phyloP scores from a whole-genome alignment of 2,329 filamentous ascomycete genomes.

The Calonectria pteridis region DNA sequence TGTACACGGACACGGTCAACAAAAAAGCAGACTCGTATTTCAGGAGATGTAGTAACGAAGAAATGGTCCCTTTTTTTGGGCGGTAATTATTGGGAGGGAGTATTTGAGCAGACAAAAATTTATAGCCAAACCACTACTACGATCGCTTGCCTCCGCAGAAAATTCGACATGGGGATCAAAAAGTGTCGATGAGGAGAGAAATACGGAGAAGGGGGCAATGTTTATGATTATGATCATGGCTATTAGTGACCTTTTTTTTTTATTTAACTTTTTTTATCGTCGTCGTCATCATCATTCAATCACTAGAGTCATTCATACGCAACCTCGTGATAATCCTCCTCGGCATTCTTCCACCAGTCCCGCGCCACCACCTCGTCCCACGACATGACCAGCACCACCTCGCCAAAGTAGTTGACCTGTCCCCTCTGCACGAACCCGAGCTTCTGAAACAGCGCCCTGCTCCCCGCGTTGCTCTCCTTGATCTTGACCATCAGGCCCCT shows the following conservation, averaged over 20 bases:
- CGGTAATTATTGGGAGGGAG: not conserved
- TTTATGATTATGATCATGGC: slow-evolving; percentile 3
- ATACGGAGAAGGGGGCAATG: not conserved
- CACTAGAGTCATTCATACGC: slow-evolving; percentile 31
- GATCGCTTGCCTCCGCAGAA: not conserved
- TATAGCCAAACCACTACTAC: not conserved
- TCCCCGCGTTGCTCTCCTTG: slow-evolving; percentile 66
- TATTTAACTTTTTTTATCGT: no score
- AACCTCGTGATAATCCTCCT: slow-evolving; percentile 38
- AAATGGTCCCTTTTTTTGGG: not conserved
- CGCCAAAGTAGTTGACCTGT: slow-evolving; percentile 70
- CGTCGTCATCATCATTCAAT: not conserved
- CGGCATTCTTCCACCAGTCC: slow-evolving; percentile 40
- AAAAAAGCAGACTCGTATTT: not conserved
- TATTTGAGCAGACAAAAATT: not conserved
- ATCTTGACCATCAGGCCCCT: slow-evolving; percentile 67
- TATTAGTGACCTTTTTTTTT: not conserved
- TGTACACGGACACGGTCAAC: not conserved
- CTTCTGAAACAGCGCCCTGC: slow-evolving; percentile 63
- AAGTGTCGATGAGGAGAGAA: not conserved
- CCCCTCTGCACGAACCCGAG: slow-evolving; percentile 67
- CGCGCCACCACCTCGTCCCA: slow-evolving; percentile 44
- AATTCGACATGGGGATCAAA: not conserved
- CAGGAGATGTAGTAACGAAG: not conserved
- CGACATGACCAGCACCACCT: slow-evolving; percentile 63